Evolutionary conservation across 768 basidiomycete species (phyloP), one percentile per base, ranked within the genome.

Genomic region (Russula sp.): DNA sequence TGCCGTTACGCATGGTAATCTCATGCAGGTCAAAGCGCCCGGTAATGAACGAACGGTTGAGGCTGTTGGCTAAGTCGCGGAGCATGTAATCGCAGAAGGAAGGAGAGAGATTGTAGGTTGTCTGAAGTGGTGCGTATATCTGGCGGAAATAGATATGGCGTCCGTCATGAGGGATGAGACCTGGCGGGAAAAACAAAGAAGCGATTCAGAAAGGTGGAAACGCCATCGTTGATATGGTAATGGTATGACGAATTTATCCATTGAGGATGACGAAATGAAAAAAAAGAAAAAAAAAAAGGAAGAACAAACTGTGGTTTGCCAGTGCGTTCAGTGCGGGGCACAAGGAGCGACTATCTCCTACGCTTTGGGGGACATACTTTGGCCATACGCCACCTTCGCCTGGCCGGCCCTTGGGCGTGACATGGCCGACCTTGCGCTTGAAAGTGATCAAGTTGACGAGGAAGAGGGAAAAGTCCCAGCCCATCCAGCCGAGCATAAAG

Each of bases 311-410:
- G 65, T 92, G 90, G 72, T 92, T 92, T 8, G 90, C 89, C 83
- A 93, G 77, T 0, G 88, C 87, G 68, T 93, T 92, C 63, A 92
- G 72, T 16, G 82, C 89, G 1, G 90, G 90, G 67, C 90, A 92
- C 1, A 85, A 82, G 65, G 83, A 83, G 2, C 90, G 78, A 69
- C 89, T 90, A 68, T 91, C 89, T 1, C 82, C 83, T 10, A 84
- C 79, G 61, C 73, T 74, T 0, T 88, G 81, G 2, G 85, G 73
- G 1, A 79, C 74, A 70, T 80, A 90, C 69, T 86, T 83, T 0
- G 89, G 88, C 89, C 89, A 92, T 51, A 78, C 71, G 0, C 88
- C 86, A 34, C 78, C 82, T 54, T 75, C 80, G 0, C 87, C 88
- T 3, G 83, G 81, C 57, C 79, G 74, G 0, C 84, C 85, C 32